phyloP scores from a whole-genome alignment of 2,329 filamentous ascomycete species.

The Amauroascus niger region DNA sequence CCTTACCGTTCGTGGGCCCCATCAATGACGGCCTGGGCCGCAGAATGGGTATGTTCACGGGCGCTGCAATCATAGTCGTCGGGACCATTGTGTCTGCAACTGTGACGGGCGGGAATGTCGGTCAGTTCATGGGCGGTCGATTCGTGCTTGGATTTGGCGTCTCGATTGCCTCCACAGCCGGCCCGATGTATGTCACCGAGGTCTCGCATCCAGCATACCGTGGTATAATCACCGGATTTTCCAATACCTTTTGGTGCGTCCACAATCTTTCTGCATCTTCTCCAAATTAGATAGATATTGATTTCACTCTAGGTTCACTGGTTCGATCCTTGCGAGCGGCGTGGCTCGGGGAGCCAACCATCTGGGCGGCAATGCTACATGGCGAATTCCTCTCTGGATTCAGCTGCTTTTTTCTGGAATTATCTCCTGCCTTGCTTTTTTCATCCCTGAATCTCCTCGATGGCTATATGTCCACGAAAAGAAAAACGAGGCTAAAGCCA shows the following conservation, averaged over 20 bases:
- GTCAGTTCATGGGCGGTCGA: slow-evolving; percentile 48
- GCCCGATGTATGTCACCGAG: slow-evolving; percentile 55
- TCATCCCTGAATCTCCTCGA: slow-evolving; percentile 53
- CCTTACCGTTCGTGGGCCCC: slow-evolving; percentile 41
- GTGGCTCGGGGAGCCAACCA: slow-evolving; percentile 41
- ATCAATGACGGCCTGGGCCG: slow-evolving; percentile 43
- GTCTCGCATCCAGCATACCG: slow-evolving; percentile 54
- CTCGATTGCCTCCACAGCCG: slow-evolving; percentile 50
- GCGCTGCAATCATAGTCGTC: slow-evolving; percentile 44
- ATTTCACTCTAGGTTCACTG: slow-evolving; percentile 21
- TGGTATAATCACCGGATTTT: slow-evolving; percentile 52
- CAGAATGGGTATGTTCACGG: slow-evolving; percentile 48
- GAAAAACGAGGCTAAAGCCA: slow-evolving; percentile 48
- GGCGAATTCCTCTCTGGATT: slow-evolving; percentile 50
- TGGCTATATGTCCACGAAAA: slow-evolving; percentile 53
- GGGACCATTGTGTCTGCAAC: slow-evolving; percentile 45
- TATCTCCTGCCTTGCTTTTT: slow-evolving; percentile 42
- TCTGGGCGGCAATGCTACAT: slow-evolving; percentile 39
- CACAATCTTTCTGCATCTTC: not conserved
- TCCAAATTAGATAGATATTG: slow-evolving; percentile 18
- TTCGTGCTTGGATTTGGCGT: slow-evolving; percentile 51
- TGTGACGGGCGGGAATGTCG: slow-evolving; percentile 32
- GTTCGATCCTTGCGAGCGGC: slow-evolving; percentile 46
- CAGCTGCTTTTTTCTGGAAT: slow-evolving; percentile 41
- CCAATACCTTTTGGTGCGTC: slow-evolving; percentile 43